Percentiles rank a stretch among this genome's conserved stretches.
Conservation (phyloP, 2,329 filamentous ascomycete species). For the Sordariomycetes sp. region DNA sequence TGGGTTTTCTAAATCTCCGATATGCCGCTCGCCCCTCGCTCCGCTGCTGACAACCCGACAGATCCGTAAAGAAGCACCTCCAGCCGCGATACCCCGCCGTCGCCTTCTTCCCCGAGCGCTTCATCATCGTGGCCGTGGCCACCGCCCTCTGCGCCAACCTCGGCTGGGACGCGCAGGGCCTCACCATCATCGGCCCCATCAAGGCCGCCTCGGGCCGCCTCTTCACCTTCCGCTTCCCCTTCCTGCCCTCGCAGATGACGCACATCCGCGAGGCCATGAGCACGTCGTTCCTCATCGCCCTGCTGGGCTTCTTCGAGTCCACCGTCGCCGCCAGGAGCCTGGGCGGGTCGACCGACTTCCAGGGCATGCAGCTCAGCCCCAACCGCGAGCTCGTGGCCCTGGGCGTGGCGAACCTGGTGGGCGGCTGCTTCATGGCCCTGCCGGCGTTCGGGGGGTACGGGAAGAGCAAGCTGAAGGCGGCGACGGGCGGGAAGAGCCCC, state of each 20-base stretch:
- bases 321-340: conserved; percentile 92
- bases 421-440: conserved; percentile 83
- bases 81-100: conserved; percentile 71
- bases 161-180: conserved; percentile 67
- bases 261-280: conserved; percentile 81
- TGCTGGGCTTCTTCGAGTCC: conserved; percentile 97
- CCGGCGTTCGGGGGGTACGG: conserved; percentile 95
- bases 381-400: conserved; percentile 91
- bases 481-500: conserved; percentile 82
- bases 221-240: conserved; percentile 81
- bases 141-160: conserved; percentile 69
- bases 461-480: conserved; percentile 87
- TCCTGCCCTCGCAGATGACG: conserved; percentile 62
- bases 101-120: conserved; percentile 85
- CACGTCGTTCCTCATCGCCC: conserved; percentile 83
- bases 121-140: conserved; percentile 77
- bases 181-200: conserved; percentile 75
- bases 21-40: neutral
- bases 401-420: conserved; percentile 82
- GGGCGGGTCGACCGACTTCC: conserved; percentile 57
- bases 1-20: conserved; percentile 25
- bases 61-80: conserved; percentile 70
- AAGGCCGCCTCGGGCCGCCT: conserved; percentile 59
- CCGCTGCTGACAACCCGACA: conserved; percentile 18
- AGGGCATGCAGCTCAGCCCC: conserved; percentile 73